phyloP scores from a whole-genome alignment of 371 early-diverging fungal species.

The Racocetra persica region DNA sequence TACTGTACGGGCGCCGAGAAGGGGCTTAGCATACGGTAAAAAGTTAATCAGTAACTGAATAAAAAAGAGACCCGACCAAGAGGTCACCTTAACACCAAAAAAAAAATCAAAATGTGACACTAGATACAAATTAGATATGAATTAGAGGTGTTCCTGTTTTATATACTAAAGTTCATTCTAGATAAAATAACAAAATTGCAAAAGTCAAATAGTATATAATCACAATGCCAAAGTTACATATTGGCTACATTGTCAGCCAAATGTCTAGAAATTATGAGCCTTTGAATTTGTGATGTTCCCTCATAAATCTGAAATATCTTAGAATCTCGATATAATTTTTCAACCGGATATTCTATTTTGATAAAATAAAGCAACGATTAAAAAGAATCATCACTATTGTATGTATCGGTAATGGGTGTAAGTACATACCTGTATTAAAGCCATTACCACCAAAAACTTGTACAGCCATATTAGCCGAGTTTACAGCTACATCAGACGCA shows the following conservation, averaged over 20 bases:
- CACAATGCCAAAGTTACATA: neutral
- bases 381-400: neutral
- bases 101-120: too few species aligned
- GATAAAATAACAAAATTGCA: too few species aligned
- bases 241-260: constrained; percentile 60
- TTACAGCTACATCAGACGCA: constrained; percentile 95
- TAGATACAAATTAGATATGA: too few species aligned
- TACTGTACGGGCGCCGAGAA: too few species aligned
- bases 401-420: neutral
- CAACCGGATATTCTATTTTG: constrained; percentile 77
- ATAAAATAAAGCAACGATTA: neutral
- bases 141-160: too few species aligned
- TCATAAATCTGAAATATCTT: constrained; percentile 97
- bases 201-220: too few species aligned
- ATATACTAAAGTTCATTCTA: too few species aligned
- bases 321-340: constrained; percentile 91
- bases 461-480: constrained; percentile 93
- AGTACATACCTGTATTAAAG: constrained; percentile 72
- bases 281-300: constrained; percentile 96
- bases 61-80: too few species aligned
- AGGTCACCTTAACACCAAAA: too few species aligned
- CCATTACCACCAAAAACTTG: constrained; percentile 98
- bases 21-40: too few species aligned
- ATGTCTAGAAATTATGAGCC: constrained; percentile 84
- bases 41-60: too few species aligned